Conservation (phyloP, 2,329 filamentous ascomycete genomes). For the Cytospora chrysosperma region DNA sequence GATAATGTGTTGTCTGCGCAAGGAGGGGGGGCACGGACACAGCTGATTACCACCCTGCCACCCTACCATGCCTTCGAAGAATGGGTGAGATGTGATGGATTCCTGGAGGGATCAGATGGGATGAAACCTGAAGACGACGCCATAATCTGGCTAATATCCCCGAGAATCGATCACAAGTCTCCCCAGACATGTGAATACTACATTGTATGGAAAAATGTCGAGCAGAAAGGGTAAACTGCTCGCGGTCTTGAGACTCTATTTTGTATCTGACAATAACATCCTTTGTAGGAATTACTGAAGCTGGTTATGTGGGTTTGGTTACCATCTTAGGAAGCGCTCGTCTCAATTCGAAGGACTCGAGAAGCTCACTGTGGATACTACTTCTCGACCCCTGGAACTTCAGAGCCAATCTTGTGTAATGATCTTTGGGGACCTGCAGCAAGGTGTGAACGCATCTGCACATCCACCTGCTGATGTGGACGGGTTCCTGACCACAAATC, state of each 20-base stretch:
- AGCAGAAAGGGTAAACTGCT: background rate
- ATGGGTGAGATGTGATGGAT: background rate
- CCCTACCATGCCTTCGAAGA: background rate
- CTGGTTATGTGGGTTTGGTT: background rate
- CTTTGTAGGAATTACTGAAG: background rate
- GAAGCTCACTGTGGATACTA: background rate
- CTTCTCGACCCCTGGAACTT: background rate
- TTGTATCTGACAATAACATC: background rate
- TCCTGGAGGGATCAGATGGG: background rate
- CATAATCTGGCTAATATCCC: background rate
- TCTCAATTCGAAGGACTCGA: background rate
- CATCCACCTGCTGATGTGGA: background rate
- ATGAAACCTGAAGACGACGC: background rate
- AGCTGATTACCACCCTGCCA: background rate
- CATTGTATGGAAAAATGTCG: background rate
- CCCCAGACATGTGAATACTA: background rate
- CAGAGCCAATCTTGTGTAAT: conserved; percentile 7
- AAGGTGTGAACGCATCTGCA: conserved; percentile 8
- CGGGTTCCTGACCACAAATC: conserved; percentile 17
- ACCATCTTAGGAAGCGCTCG: background rate
- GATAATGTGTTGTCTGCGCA: background rate
- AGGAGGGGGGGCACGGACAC: background rate
- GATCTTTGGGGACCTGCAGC: conserved; percentile 16
- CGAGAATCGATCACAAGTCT: background rate
- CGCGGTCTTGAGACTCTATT: background rate